Percentiles rank a stretch among this genome's conserved stretches.
These are phyloP conservation scores for Hymenoscyphus repandus DNA, from an alignment of 2,329 filamentous ascomycete species.

Conservation along the genomic window DNA sequence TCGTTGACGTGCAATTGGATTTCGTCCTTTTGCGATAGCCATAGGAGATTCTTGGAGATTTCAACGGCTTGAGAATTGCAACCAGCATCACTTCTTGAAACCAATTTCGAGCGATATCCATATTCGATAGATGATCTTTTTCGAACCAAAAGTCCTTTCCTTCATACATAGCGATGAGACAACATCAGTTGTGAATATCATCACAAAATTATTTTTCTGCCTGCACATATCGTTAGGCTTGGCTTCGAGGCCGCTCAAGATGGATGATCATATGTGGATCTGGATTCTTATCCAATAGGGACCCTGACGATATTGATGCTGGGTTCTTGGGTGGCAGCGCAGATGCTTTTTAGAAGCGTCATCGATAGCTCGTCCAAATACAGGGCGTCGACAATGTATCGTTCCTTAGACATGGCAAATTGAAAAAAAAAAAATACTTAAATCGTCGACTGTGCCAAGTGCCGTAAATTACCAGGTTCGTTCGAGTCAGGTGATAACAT, in stretches of 20 bases:
- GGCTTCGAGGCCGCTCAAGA: too few species aligned
- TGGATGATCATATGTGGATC: neutral
- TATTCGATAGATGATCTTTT: too few species aligned
- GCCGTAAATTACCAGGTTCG: too few species aligned
- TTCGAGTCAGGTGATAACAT: too few species aligned
- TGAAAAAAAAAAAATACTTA: too few species aligned
- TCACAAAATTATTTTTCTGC: too few species aligned
- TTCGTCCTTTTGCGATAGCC: neutral
- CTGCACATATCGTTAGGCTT: too few species aligned
- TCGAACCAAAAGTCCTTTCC: neutral
- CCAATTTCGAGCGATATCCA: neutral
- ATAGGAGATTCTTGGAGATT: neutral
- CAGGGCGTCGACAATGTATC: neutral
- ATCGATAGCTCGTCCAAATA: too few species aligned
- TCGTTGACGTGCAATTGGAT: slow-evolving; percentile 3
- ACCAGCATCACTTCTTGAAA: neutral
- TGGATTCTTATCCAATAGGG: neutral
- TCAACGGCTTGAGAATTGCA: neutral
- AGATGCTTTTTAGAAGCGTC: neutral
- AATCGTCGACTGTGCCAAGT: too few species aligned
- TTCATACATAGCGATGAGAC: too few species aligned
- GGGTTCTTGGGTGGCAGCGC: neutral
- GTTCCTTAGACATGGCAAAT: too few species aligned
- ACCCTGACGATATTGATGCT: neutral
- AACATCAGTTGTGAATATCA: too few species aligned